Percentiles rank a stretch among this genome's conserved stretches.
These are phyloP conservation scores for Monilinia polystroma DNA, from an alignment of 2,329 filamentous ascomycete genomes.

Conservation along the genomic window DNA sequence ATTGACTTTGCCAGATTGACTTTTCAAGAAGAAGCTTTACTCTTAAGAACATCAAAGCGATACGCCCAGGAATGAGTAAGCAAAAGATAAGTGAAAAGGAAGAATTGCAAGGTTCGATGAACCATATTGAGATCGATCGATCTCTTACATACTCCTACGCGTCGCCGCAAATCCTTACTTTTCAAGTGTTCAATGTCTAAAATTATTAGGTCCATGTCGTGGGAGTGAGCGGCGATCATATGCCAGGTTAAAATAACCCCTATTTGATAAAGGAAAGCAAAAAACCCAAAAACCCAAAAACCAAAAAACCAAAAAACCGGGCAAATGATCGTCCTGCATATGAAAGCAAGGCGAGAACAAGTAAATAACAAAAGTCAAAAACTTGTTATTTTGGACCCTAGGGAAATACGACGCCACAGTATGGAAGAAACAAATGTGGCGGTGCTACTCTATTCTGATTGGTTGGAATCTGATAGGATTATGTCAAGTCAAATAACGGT, in stretches of 20 bases:
- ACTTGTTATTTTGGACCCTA: conserved; percentile 2
- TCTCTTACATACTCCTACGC: neutral
- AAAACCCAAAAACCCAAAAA: neutral
- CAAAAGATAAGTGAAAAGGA: neutral
- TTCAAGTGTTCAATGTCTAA: neutral
- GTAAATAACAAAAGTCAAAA: neutral
- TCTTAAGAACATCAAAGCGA: neutral
- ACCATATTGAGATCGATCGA: conserved; percentile 9
- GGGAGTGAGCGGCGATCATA: neutral
- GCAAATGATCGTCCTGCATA: conserved; percentile 5
- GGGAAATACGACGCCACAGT: neutral
- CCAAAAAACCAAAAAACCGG: neutral
- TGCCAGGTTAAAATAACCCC: neutral
- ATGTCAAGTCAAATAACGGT: neutral
- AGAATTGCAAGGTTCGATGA: neutral
- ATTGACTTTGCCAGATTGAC: neutral
- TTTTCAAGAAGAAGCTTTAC: neutral
- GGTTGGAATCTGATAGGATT: neutral
- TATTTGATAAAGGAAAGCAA: neutral
- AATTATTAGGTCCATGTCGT: conserved; percentile 1
- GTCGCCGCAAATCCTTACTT: conserved; percentile 12
- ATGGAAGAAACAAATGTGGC: neutral
- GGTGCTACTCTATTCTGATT: neutral
- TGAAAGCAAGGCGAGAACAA: conserved; percentile 5
- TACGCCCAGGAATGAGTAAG: neutral